These are phyloP conservation scores for Candida sp. DNA, from an alignment of 1,139 yeast genomes.

Conservation along the genomic window DNA sequence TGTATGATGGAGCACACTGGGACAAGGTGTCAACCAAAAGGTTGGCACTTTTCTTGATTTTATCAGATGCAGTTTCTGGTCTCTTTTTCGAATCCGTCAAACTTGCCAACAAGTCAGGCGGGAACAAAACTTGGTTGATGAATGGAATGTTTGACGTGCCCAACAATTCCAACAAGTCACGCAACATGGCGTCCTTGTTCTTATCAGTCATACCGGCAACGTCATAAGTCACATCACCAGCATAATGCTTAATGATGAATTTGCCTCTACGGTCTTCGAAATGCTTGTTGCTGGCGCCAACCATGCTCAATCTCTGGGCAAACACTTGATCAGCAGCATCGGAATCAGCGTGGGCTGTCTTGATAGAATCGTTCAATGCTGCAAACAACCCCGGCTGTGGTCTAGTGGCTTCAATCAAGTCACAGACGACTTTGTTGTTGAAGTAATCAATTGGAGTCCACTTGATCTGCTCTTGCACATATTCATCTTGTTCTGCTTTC, in stretches of 20 bases:
- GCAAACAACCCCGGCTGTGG: constrained; percentile 97
- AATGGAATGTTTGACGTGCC: constrained; percentile 74
- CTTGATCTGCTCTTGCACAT: constrained; percentile 91
- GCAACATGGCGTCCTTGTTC: constrained; percentile 92
- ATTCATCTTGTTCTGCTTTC: constrained; percentile 98
- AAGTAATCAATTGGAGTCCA: constrained; percentile 99
- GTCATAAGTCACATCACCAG: constrained; percentile 98
- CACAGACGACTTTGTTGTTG: constrained; percentile 97
- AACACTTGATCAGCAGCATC: constrained; percentile 97
- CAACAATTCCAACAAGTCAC: constrained; percentile 83
- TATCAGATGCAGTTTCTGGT: constrained; percentile 98
- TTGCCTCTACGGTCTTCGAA: constrained; percentile 90
- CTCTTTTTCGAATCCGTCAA: constrained; percentile 79
- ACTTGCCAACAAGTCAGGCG: constrained; percentile 59
- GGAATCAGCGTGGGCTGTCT: constrained; percentile 99
- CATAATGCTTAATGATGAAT: constrained; percentile 94
- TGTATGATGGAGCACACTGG: constrained; percentile 91
- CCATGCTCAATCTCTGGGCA: constrained; percentile 88
- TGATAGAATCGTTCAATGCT: constrained; percentile 95
- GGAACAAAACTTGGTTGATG: constrained; percentile 67
- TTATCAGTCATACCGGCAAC: constrained; percentile 94
- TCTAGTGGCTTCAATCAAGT: constrained; percentile 89
- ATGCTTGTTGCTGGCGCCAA: constrained; percentile 77
- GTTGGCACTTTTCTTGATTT: constrained; percentile 92
- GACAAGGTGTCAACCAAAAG: constrained; percentile 88